Evolutionary conservation across 257 asterid genomes (phyloP), one percentile per base, ranked within the genome.

Genomic region (Ballota nigra): DNA sequence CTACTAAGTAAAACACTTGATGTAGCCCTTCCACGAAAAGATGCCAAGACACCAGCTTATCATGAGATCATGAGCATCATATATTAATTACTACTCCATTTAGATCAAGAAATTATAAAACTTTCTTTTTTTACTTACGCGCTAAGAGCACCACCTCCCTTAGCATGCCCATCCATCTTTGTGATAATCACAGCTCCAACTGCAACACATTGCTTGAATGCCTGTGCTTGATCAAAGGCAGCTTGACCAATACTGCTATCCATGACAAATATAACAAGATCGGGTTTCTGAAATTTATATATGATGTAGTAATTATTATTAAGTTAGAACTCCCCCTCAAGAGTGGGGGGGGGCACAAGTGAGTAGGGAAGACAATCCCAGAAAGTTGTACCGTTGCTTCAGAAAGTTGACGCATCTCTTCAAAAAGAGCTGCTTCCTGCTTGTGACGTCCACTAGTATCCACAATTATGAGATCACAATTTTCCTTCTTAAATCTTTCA

Each of bases 241-340:
- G 97, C 97, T 86, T 95, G 98, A 81, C 99, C 98, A 80, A 95
- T 95, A 78, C 99, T 89, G 86, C 99, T 87, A 82, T 95, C 99
- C 99, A 95, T 95, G 73, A 92, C 99, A 82, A 88, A 95, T 79
- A 95, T 83, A 47, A 89, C 96, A 74, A 92, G 99, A 83, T 92
- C 98, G 70, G 99, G 99, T 86, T 88, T 89, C 98, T 94, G 89
- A 38, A 84, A 77, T 20, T 38, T 65, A 63, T n/a, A 58, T 36
- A 78, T 23, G 68, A 70, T 68, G 15, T 33, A 38, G 12, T 74
- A 47, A 65, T 43, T 7, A 72, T 45, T 23, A 66, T 28, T 4
- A 61, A 58, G 28, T 20, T 8, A 4, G 75, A 55, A 58, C 22
- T 76, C 45, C n/a, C n/a, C n/a, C n/a, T n/a, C 55, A 59, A 51